phyloP scores from a whole-genome alignment of 2,329 filamentous ascomycete species.

The Aureobasidium sp. region DNA sequence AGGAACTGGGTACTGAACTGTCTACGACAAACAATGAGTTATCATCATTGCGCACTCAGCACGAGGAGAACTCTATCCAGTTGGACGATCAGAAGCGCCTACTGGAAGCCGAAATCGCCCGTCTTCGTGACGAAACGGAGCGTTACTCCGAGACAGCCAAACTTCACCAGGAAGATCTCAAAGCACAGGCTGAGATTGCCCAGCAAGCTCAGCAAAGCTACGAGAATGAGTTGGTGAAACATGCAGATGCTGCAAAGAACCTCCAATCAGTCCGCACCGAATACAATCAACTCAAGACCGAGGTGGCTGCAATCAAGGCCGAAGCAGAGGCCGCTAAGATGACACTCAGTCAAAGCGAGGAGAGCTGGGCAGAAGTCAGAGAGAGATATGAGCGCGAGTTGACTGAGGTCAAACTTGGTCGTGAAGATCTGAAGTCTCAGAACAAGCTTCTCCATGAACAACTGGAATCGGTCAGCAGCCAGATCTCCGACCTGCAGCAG shows the following conservation, averaged over 20 bases:
- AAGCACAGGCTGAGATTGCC: conserved; percentile 88
- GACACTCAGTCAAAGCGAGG: conserved; percentile 69
- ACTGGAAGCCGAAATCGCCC: conserved; percentile 69
- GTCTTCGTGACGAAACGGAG: conserved; percentile 77
- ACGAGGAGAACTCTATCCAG: conserved; percentile 63
- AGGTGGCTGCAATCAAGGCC: conserved; percentile 65
- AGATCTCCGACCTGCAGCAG: conserved; percentile 77
- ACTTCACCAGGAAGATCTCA: conserved; percentile 84
- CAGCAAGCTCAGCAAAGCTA: conserved; percentile 91
- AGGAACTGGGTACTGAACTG: conserved; percentile 78
- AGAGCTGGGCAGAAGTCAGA: conserved; percentile 79
- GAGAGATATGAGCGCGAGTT: conserved; percentile 80
- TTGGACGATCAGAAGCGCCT: conserved; percentile 76
- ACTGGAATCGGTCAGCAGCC: conserved; percentile 67
- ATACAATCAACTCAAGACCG: conserved; percentile 72
- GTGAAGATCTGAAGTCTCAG: conserved; percentile 78
- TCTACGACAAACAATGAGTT: conserved; percentile 75
- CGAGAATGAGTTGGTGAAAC: conserved; percentile 87
- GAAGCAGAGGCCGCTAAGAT: conserved; percentile 82
- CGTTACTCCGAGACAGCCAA: conserved; percentile 71
- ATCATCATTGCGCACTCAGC: conserved; percentile 69
- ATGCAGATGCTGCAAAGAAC: conserved; percentile 86
- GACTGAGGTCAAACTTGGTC: conserved; percentile 65
- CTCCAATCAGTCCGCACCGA: conserved; percentile 73
- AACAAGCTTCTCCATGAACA: conserved; percentile 88